These are phyloP conservation scores for Russula foetens DNA, from an alignment of 768 basidiomycete species.

Conservation along the genomic window DNA sequence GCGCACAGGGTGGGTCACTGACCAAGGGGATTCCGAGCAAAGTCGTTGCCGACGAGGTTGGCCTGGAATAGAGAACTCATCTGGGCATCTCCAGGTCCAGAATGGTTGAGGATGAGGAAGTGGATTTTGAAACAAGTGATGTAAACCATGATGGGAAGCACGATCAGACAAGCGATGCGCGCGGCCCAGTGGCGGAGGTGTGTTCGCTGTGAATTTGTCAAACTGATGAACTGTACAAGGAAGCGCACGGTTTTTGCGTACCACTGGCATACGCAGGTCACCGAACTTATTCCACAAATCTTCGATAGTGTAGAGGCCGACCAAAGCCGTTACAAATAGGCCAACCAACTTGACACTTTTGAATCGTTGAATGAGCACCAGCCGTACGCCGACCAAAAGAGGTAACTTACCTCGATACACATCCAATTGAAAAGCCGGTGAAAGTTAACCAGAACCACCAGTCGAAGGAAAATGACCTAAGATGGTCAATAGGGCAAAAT, in stretches of 20 bases:
- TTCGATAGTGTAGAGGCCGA: conserved; percentile 94
- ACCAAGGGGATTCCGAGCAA: conserved; percentile 85
- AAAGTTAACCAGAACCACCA: conserved; percentile 97
- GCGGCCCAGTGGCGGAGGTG: conserved; percentile 91
- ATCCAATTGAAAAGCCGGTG: conserved; percentile 92
- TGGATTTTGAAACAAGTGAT: conserved; percentile 94
- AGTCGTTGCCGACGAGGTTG: conserved; percentile 90
- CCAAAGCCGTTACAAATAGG: conserved; percentile 88
- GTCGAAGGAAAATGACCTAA: conserved; percentile 85
- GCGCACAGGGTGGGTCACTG: conserved; percentile 16
- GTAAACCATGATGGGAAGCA: conserved; percentile 88
- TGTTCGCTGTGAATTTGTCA: conserved; percentile 46
- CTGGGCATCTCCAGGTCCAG: conserved; percentile 94
- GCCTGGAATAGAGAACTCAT: conserved; percentile 99
- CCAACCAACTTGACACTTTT: conserved; percentile 95
- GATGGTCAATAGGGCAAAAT: not conserved
- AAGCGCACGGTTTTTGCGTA: conserved; percentile 33
- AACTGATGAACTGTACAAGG: not conserved
- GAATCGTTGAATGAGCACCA: not conserved
- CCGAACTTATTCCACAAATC: conserved; percentile 99
- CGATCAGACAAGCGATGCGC: conserved; percentile 74
- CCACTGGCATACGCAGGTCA: conserved; percentile 83
- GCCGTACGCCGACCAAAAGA: not conserved
- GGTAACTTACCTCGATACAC: conserved; percentile 69
- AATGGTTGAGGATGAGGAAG: conserved; percentile 88